phyloP scores from a whole-genome alignment of 2,329 filamentous ascomycete species.

The Apiospora koreana region DNA sequence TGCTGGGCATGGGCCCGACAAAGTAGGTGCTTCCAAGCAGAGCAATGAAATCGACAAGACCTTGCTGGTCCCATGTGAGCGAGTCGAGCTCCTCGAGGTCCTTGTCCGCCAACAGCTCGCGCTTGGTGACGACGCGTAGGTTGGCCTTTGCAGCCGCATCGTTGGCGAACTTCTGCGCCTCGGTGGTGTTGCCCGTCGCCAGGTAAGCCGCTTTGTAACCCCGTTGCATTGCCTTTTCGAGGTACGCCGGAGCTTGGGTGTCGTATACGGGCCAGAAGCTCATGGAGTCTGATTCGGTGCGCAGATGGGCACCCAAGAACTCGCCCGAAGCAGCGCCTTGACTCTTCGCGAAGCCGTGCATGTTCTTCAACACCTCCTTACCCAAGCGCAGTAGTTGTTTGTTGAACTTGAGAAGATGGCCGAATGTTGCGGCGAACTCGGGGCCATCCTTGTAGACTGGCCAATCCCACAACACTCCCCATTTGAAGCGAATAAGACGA shows the following conservation, averaged over 20 bases:
- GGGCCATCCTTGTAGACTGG: constrained; percentile 47
- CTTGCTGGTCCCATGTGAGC: constrained; percentile 47
- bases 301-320: constrained; percentile 46
- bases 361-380: constrained; percentile 34
- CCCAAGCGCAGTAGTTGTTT: constrained; percentile 44
- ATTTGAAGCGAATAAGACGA: constrained; percentile 42
- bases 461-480: constrained; percentile 48
- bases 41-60: constrained; percentile 43
- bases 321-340: constrained; percentile 23
- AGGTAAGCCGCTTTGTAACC: constrained; percentile 43
- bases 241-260: constrained; percentile 41
- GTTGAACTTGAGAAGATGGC: constrained; percentile 42
- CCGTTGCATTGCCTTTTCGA: constrained; percentile 33
- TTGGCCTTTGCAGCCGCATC: constrained; percentile 33
- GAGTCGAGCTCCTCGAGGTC: constrained; percentile 36
- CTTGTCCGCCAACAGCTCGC: constrained; percentile 33
- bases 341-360: constrained; percentile 32
- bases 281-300: constrained; percentile 49
- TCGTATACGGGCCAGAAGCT: constrained; percentile 47
- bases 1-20: constrained; percentile 47
- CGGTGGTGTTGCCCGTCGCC: constrained; percentile 45
- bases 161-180: constrained; percentile 39
- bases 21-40: constrained; percentile 42
- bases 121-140: constrained; percentile 40
- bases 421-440: constrained; percentile 46